A percentile compares a stretch with the other conserved stretches of the same genome.
Evolutionary conservation across 257 asterid genomes (phyloP).

Genomic region (Jacaranda copaia): DNA sequence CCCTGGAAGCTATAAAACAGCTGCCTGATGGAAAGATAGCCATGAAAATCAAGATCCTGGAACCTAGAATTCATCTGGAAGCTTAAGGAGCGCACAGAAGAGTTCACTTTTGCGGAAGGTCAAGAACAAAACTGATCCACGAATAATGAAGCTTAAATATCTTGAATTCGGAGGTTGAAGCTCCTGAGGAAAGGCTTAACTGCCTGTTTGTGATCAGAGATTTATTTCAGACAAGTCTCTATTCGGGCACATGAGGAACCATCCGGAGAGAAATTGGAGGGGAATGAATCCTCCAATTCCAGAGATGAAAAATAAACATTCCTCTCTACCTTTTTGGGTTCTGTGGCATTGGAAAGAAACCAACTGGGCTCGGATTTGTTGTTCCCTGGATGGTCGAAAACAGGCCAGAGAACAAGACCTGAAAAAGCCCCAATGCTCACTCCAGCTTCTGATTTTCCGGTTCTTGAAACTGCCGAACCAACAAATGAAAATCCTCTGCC

Average conservation of each 20-base stretch:
- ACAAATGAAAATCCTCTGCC: constrained; percentile 17
- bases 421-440: not conserved
- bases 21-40: not conserved
- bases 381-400: constrained; percentile 40
- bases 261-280: constrained; percentile 17
- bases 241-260: not conserved
- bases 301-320: not conserved
- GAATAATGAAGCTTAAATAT: not conserved
- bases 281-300: constrained; percentile 25
- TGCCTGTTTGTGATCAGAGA: not conserved
- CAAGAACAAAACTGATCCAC: not conserved
- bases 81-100: not conserved
- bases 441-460: constrained; percentile 7
- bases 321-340: not conserved
- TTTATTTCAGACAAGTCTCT: not conserved
- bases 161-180: not conserved
- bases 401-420: constrained; percentile 36
- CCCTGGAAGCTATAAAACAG: not conserved
- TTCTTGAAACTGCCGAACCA: constrained; percentile 13
- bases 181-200: not conserved
- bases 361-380: not conserved
- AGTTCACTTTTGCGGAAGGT: not conserved
- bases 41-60: not conserved
- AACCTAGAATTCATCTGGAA: not conserved
- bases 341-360: constrained; percentile 22